Base-by-base conservation (phyloP, 768 basidiomycete species). In the Holtermannia corniformis region DNA sequence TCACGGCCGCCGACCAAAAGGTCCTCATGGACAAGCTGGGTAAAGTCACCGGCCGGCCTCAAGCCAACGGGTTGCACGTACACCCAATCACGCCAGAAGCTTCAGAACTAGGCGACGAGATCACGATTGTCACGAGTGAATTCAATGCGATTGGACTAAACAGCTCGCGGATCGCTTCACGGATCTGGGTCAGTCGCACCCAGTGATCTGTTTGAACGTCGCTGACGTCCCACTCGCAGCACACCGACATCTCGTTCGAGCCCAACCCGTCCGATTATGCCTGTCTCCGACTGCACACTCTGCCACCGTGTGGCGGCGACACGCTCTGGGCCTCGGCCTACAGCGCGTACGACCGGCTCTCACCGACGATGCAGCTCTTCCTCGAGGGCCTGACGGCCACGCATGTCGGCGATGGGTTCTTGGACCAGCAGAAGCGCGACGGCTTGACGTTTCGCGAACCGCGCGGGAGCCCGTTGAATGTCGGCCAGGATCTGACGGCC, bases 281-380 rank as follows among this genome's bases (percentile, higher is more conserved):
- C 44, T 77, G 73, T 41, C 66, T 78, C 21, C 72, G 71, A 49
- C 32, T 76, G 50, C 69, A 70, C 50, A 70, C 64, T 1, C 41
- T 60, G 13, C 58, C 60, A 12, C 7, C 43, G 14, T 54, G 58
- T 12, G 74, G 73, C 2, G 74, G 73, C 19, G 77, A 78, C 52
- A 78, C 78, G 1, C 64, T 78, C 57, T 75, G 68, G 67, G 71
- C 67, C 3, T 67, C 63, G 3, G 62, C 64, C 2, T 83, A 82
- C 58, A 81, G 81, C 62, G 81, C 80, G 7, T 84, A 83, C 68
- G 80, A 82, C 65, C 73, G 79, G 14, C 76, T 84, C 21, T 82
- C 81, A 0, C 80, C 80, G 7, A 73, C 77, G 3, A 76, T 59
- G 54, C 71, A 76, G 46, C 74, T 72, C 28, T 81, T 81, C 67